Conservation (phyloP, 2,329 filamentous ascomycete genomes). For the Sarocladiaceae sp. region DNA sequence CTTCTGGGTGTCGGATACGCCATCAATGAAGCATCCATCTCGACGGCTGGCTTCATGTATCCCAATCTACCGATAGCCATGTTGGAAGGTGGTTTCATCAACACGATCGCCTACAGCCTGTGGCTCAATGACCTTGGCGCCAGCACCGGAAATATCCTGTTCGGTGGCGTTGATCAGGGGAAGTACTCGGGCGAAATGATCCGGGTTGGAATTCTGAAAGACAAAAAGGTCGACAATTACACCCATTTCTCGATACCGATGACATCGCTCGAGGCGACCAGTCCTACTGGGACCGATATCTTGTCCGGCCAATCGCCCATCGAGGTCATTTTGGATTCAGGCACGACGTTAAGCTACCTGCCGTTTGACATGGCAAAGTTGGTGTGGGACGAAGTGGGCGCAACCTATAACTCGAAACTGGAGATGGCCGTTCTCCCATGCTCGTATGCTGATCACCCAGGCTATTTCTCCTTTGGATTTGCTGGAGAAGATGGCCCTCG, state of each 20-base stretch:
- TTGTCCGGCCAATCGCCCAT: constrained; percentile 41
- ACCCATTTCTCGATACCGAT: constrained; percentile 43
- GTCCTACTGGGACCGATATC: constrained; percentile 41
- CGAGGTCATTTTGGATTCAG: constrained; percentile 66
- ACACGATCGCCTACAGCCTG: constrained; percentile 62
- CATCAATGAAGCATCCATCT: constrained; percentile 40
- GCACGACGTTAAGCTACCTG: constrained; percentile 65
- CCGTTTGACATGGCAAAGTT: constrained; percentile 52
- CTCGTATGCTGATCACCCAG: constrained; percentile 33
- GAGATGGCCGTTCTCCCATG: constrained; percentile 45
- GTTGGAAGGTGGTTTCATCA: constrained; percentile 55
- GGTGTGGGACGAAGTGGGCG: constrained; percentile 51
- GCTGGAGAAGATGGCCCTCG: constrained; percentile 39
- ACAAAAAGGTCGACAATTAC: constrained; percentile 35
- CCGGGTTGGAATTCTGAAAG: constrained; percentile 47
- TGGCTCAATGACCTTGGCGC: constrained; percentile 57
- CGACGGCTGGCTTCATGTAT: constrained; percentile 30
- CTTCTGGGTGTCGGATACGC: constrained; percentile 56
- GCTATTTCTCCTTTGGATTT: constrained; percentile 49
- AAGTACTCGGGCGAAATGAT: constrained; percentile 63
- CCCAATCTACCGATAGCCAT: constrained; percentile 60
- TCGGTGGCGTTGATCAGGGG: constrained; percentile 72
- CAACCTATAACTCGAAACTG: constrained; percentile 31
- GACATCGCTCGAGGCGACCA: constrained; percentile 40
- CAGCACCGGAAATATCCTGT: constrained; percentile 64